Conservation (phyloP, 2,329 filamentous ascomycete genomes). For the Chaetomiaceae sp. region DNA sequence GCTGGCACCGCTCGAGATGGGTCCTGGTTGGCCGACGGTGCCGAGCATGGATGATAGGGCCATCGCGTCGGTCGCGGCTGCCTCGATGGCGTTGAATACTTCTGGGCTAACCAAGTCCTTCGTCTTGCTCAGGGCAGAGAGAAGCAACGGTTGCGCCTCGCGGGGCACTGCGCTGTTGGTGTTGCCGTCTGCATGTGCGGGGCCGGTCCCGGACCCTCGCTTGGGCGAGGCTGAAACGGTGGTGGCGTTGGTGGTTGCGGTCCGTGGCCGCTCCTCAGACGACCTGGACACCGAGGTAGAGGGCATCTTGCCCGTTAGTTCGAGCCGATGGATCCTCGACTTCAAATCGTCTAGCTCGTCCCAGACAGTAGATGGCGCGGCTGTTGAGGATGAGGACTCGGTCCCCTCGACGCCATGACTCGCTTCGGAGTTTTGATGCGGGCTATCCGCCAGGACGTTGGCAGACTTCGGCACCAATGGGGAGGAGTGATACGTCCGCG, state of each 20-base stretch:
- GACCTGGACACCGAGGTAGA: constrained; percentile 72
- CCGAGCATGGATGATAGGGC: constrained; percentile 75
- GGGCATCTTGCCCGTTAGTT: constrained; percentile 83
- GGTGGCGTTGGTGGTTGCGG: constrained; percentile 85
- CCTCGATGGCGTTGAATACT: constrained; percentile 75
- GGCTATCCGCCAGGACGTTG: constrained; percentile 36
- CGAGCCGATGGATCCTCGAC: constrained; percentile 83
- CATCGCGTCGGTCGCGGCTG: constrained; percentile 76
- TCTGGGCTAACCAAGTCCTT: constrained; percentile 65
- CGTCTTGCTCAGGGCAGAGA: constrained; percentile 75
- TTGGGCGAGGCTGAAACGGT: constrained; percentile 89
- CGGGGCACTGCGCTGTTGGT: constrained; percentile 37
- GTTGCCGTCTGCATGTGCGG: constrained; percentile 41
- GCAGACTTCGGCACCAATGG: constrained; percentile 49
- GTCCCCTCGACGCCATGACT: constrained; percentile 59
- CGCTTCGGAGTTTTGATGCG: constrained; percentile 35
- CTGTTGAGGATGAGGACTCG: constrained; percentile 83
- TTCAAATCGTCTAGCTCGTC: constrained; percentile 96
- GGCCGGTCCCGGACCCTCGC: constrained; percentile 36
- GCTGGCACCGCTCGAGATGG: constrained; percentile 63
- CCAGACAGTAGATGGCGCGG: constrained; percentile 90
- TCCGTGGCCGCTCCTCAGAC: constrained; percentile 77
- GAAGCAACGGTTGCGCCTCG: constrained; percentile 71
- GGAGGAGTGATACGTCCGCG: constrained; percentile 54
- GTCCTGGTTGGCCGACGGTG: constrained; percentile 61